Evolutionary conservation across 2,329 filamentous ascomycete species (phyloP), one percentile per base, ranked within the genome.

Genomic region (Delphinella strobiligena): DNA sequence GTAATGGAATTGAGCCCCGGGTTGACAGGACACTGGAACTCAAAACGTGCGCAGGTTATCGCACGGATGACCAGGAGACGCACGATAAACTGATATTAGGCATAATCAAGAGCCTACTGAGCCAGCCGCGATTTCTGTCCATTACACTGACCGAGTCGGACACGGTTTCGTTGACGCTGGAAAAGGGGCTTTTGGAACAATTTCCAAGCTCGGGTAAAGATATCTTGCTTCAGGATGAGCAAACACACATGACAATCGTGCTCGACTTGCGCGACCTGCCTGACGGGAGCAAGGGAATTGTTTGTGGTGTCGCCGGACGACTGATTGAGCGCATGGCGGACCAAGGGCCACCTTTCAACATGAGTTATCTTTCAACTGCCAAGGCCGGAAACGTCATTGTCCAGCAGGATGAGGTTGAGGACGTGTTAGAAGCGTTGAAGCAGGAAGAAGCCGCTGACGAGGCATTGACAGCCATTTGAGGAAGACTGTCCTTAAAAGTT

Each of bases 311-410:
- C 2, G 88, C 89, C 0, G 85, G 87, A 18, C 74, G 78, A 40
- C 68, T 96, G 19, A 82, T 87, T 1, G 76, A 82, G 36, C 82
- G 83, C 34, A 79, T 85, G 30, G 48, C 45, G 10, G 51, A 52
- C 14, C 22, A 27, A 27, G 22, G 22, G 2, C 22, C 16, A 3
- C 22, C 39, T 4, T 59, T 59, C 38, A 87, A 95, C 57, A 78
- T 96, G 61, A 89, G 82, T 42, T 96, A 95, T 58, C 66, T 96
- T 46, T 91, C 82, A 45, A 96, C 89, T 0, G 87, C 86, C 4
- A 74, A 81, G 31, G 86, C 88, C 0, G 89, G 89, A 1, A 88
- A 86, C 4, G 89, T 96, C 8, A 87, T 96, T 53, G 74, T 96
- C 30, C 75, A 78, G 3, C 74, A 80, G 46, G 75, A 81, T 50